Percentiles rank a stretch among this genome's conserved stretches.
phyloP scores from a whole-genome alignment of 2,329 filamentous ascomycete species.

The Colletotrichum chrysophilum region DNA sequence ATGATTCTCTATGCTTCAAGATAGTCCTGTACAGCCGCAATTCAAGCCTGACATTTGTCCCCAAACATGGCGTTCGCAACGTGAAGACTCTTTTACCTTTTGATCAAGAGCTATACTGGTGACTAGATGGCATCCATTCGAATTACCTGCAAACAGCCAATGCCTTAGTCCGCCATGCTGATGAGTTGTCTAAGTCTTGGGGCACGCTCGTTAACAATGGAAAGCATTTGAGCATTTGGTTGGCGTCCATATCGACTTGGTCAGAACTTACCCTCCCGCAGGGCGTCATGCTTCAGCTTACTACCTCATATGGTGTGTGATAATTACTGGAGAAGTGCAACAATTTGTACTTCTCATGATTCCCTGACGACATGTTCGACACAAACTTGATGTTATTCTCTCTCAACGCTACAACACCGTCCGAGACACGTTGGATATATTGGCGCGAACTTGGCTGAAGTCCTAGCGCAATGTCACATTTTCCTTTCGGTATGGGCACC shows the following conservation, averaged over 20 bases:
- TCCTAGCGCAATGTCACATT: too few species aligned
- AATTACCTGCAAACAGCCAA: background rate
- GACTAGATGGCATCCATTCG: background rate
- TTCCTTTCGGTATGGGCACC: too few species aligned
- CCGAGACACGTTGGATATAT: too few species aligned
- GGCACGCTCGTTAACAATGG: too few species aligned
- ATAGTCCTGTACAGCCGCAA: slow-evolving; percentile 35
- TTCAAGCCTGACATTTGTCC: slow-evolving; percentile 37
- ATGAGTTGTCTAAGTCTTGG: too few species aligned
- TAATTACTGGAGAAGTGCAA: background rate
- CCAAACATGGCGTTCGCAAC: background rate
- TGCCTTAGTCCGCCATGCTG: too few species aligned
- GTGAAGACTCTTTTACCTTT: background rate
- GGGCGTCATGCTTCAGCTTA: background rate
- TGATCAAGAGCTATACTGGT: background rate
- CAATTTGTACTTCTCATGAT: background rate
- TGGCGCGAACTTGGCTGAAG: too few species aligned
- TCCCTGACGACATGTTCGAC: too few species aligned
- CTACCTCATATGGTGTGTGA: background rate
- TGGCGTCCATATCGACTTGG: background rate
- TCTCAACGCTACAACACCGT: too few species aligned
- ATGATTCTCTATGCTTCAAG: slow-evolving; percentile 30
- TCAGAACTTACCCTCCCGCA: background rate
- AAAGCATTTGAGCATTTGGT: background rate
- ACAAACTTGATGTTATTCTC: too few species aligned